Evolutionary conservation across 305 asterid species (phyloP), one percentile per base, ranked within the genome.

Genomic region (Lippia alba): DNA sequence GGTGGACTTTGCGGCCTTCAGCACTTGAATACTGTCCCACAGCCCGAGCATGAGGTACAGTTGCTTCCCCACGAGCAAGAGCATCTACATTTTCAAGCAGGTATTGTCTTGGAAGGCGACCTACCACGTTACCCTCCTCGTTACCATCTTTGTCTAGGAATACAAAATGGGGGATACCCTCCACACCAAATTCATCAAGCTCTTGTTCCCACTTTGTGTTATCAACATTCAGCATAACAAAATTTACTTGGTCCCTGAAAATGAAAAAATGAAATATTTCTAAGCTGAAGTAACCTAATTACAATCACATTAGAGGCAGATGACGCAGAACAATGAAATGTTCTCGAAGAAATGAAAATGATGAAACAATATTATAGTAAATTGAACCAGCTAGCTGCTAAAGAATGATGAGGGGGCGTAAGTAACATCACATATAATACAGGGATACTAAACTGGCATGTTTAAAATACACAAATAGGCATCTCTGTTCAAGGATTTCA

Each of bases 141-240:
- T 94, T 89, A 58, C 99, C 99, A 1, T 83, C 72, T 73, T 71
- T 79, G 81, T 94, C 99, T 15, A 94, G 84, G 87, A 94, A 94
- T 2, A 97, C 96, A 71, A 94, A 94, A 85, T 94, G 99, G 65
- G 99, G 99, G 56, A 94, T 91, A 30, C 97, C 99, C 77, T 94
- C 99, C 15, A 91, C 99, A 14, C 97, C 99, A 65, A 94, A 94
- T 81, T 91, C 99, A 55, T 94, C 97, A 14, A 94, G 96, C 86
- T 94, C 99, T 88, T 94, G 99, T 82, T 94, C 99, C 99, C 99
- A 94, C 82, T 90, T 94, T 4, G 99, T 91, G 83, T 91, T 94
- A 67, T 91, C 99, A 73, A 94, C 97, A 49, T 94, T 94, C 84
- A 94, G 75, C 97, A 94, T 88, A 20, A 94, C 99, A 85, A 94